A percentile compares a stretch with the other conserved stretches of the same genome.
These are phyloP conservation scores for Schizopora paradoxa DNA, from an alignment of 1,284 basidiomycete genomes.

Conservation along the genomic window DNA sequence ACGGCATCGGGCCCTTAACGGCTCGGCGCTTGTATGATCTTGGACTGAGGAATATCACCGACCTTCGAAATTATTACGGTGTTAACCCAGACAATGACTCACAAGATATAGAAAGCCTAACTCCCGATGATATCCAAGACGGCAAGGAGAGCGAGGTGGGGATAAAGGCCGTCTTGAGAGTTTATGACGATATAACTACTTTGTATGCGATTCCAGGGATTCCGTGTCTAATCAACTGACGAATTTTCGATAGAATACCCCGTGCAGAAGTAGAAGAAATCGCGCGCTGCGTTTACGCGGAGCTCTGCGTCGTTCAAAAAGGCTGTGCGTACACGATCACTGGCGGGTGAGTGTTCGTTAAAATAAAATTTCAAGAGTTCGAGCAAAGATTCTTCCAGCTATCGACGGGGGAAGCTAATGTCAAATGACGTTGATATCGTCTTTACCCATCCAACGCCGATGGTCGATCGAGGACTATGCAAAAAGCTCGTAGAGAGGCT, in stretches of 20 bases:
- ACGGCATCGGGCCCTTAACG: slow-evolving; percentile 68
- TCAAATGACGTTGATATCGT: slow-evolving; percentile 80
- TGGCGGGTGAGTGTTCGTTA: slow-evolving; percentile 54
- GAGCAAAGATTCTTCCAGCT: slow-evolving; percentile 36
- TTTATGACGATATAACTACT: slow-evolving; percentile 17
- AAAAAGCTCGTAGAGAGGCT: slow-evolving; percentile 47
- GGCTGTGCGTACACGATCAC: slow-evolving; percentile 64
- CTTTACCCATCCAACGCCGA: slow-evolving; percentile 57
- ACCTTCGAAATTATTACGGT: slow-evolving; percentile 62
- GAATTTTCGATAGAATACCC: slow-evolving; percentile 42
- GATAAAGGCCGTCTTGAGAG: slow-evolving; percentile 15
- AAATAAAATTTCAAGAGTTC: background rate
- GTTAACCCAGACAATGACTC: slow-evolving; percentile 24
- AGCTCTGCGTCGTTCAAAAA: slow-evolving; percentile 49
- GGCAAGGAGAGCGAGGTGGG: slow-evolving; percentile 11
- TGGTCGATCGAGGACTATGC: slow-evolving; percentile 46
- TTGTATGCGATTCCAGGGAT: background rate
- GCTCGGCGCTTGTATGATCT: slow-evolving; percentile 57
- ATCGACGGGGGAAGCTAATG: slow-evolving; percentile 66
- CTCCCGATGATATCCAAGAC: slow-evolving; percentile 21
- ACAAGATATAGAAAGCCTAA: slow-evolving; percentile 21
- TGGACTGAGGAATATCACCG: slow-evolving; percentile 54
- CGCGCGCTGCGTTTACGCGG: slow-evolving; percentile 45
- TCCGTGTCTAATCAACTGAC: background rate
- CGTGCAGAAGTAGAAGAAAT: slow-evolving; percentile 67